Conservation (phyloP, 371 early-diverging fungal genomes). For the Circinella minor region DNA sequence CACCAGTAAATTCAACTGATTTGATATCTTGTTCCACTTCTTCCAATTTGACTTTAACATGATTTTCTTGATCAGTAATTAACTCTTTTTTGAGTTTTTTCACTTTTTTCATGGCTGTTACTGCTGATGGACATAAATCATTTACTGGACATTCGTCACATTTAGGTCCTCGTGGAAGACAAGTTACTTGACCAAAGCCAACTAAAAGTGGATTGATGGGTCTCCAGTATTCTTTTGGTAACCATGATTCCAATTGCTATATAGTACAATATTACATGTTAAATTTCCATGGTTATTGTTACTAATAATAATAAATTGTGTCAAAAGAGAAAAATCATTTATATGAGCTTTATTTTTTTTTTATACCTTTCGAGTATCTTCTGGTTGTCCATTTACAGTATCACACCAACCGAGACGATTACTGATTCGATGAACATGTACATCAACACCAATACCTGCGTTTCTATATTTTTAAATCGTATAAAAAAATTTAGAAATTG, state of each 20-base stretch:
- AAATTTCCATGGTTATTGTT: neutral
- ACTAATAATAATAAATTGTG: neutral
- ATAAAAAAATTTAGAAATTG: neutral
- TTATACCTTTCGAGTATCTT: slow-evolving; percentile 77
- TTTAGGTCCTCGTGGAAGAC: slow-evolving; percentile 78
- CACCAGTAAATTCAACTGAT: slow-evolving; percentile 7
- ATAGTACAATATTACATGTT: neutral
- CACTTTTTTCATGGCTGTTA: slow-evolving; percentile 17
- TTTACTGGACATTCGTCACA: slow-evolving; percentile 87
- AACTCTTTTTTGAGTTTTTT: slow-evolving; percentile 22
- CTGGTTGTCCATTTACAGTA: slow-evolving; percentile 74
- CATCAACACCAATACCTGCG: slow-evolving; percentile 98
- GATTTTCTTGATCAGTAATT: neutral
- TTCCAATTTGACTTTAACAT: neutral
- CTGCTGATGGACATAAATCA: slow-evolving; percentile 71
- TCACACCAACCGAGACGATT: slow-evolving; percentile 92
- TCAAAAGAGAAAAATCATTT: neutral
- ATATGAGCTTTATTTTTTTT: neutral
- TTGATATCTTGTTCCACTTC: slow-evolving; percentile 8
- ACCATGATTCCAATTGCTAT: slow-evolving; percentile 81
- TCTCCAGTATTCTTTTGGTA: slow-evolving; percentile 88
- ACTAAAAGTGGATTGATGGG: slow-evolving; percentile 93
- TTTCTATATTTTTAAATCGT: slow-evolving; percentile 44
- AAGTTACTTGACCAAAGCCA: slow-evolving; percentile 95
- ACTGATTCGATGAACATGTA: slow-evolving; percentile 96